These are phyloP conservation scores for Zygosaccharomyces sapae DNA, from an alignment of 1,139 yeast genomes.

Conservation along the genomic window DNA sequence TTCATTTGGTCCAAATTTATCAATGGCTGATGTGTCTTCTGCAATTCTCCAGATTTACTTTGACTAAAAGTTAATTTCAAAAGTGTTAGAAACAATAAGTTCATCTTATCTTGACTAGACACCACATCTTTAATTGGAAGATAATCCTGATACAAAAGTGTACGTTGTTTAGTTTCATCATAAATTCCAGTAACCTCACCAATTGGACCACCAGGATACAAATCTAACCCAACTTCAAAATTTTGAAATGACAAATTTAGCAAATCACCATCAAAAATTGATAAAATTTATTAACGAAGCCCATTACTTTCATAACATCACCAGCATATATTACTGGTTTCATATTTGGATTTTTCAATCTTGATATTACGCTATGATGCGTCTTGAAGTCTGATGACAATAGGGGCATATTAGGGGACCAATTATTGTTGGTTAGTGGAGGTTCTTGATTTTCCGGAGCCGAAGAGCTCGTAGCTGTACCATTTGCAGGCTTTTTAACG, in stretches of 20 bases:
- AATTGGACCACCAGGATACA: conserved; percentile 30
- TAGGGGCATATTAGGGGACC: conserved; percentile 32
- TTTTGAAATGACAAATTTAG: conserved; percentile 46
- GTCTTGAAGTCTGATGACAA: conserved; percentile 27
- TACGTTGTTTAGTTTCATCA: conserved; percentile 16
- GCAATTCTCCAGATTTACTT: conserved; percentile 24
- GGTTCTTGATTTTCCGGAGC: conserved; percentile 20
- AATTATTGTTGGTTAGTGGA: conserved; percentile 18
- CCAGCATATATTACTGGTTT: conserved; percentile 44
- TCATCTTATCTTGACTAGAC: conserved; percentile 32
- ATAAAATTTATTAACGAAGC: conserved; percentile 45
- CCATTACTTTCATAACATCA: conserved; percentile 43
- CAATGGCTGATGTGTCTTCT: conserved; percentile 32
- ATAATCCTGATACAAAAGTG: conserved; percentile 28
- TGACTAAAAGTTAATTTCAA: conserved; percentile 28
- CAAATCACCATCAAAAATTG: conserved; percentile 36
- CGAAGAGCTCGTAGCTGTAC: conserved; percentile 1
- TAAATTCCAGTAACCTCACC: conserved; percentile 13
- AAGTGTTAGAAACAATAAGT: conserved; percentile 29
- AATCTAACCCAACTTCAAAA: conserved; percentile 47
- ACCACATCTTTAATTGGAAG: conserved; percentile 30
- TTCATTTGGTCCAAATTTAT: conserved; percentile 19
- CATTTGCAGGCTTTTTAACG: conserved; percentile 8
- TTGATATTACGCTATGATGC: conserved; percentile 31
- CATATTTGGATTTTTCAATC: conserved; percentile 31